These are phyloP conservation scores for Chaetomium sp. DNA, from an alignment of 2,329 filamentous ascomycete genomes.

Conservation along the genomic window DNA sequence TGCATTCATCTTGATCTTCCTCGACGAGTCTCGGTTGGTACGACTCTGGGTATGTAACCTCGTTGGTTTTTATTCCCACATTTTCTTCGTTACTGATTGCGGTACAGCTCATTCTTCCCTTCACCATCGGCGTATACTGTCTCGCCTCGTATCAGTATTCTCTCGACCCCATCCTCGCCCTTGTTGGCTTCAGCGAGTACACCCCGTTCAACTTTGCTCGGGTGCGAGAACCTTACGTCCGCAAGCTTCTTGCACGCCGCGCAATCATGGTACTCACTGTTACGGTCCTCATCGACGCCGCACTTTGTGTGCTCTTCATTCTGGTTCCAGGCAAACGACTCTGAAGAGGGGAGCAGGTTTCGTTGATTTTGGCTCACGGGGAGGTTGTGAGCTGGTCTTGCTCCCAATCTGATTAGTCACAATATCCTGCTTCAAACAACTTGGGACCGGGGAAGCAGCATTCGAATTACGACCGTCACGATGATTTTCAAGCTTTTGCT, in stretches of 20 bases:
- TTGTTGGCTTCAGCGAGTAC: conserved; percentile 91
- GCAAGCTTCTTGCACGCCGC: conserved; percentile 75
- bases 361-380: background rate
- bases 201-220: conserved; percentile 87
- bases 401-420: conserved; percentile 2
- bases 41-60: conserved; percentile 73
- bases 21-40: conserved; percentile 65
- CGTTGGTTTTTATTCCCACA: background rate
- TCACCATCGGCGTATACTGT: conserved; percentile 83
- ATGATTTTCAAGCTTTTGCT: conserved; percentile 3
- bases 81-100: conserved; percentile 14
- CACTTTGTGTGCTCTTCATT: conserved; percentile 84
- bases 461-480: conserved; percentile 19
- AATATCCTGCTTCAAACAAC: background rate
- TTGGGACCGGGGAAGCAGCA: background rate
- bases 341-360: conserved; percentile 32
- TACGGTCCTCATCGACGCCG: conserved; percentile 69
- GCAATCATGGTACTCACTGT: conserved; percentile 73
- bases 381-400: conserved; percentile 12
- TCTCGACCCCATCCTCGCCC: conserved; percentile 82
- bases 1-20: conserved; percentile 86
- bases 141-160: conserved; percentile 92
- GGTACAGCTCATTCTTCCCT: conserved; percentile 66
- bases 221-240: conserved; percentile 86
- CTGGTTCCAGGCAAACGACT: conserved; percentile 86